Evolutionary conservation across 805 yeast genomes (phyloP).

Genomic region (Candida alai): DNA sequence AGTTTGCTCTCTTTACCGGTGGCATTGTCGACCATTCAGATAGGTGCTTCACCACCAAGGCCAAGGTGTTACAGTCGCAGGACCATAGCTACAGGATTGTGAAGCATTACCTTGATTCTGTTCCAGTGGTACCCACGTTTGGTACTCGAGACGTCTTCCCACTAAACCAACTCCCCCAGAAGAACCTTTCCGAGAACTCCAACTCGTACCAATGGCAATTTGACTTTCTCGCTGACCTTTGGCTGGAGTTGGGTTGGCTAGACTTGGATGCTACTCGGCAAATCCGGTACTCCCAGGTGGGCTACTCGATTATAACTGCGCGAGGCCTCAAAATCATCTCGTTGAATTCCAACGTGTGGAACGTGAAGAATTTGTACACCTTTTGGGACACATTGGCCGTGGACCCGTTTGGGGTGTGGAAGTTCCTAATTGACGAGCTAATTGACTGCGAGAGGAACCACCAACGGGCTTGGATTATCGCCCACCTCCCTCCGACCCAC

Average conservation of each 20-base stretch:
- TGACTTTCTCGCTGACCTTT: slow-evolving; percentile 33
- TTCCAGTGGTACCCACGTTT: slow-evolving; percentile 58
- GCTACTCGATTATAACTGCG: slow-evolving; percentile 52
- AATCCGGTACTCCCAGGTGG: slow-evolving; percentile 52
- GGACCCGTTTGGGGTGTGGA: slow-evolving; percentile 61
- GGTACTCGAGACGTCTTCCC: slow-evolving; percentile 78
- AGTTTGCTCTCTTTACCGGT: slow-evolving; percentile 68
- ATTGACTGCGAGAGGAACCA: slow-evolving; percentile 53
- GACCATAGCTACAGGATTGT: slow-evolving; percentile 70
- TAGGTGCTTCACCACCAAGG: slow-evolving; percentile 66
- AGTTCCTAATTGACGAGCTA: slow-evolving; percentile 59
- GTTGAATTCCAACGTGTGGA: slow-evolving; percentile 65
- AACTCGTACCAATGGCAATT: slow-evolving; percentile 35
- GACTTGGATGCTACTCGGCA: slow-evolving; percentile 25
- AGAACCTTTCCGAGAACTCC: slow-evolving; percentile 25
- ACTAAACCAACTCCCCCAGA: slow-evolving; percentile 63
- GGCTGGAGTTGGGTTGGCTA: slow-evolving; percentile 37
- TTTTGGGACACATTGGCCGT: slow-evolving; percentile 31
- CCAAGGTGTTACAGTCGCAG: slow-evolving; percentile 60
- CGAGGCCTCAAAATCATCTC: slow-evolving; percentile 59
- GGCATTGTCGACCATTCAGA: slow-evolving; percentile 74
- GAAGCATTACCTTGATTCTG: slow-evolving; percentile 46
- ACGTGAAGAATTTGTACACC: slow-evolving; percentile 51
- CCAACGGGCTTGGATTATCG: slow-evolving; percentile 69
- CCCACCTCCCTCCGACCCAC: slow-evolving; percentile 59